Evolutionary conservation across 2,329 filamentous ascomycete genomes (phyloP).

Genomic region (Monosporascus sp.): DNA sequence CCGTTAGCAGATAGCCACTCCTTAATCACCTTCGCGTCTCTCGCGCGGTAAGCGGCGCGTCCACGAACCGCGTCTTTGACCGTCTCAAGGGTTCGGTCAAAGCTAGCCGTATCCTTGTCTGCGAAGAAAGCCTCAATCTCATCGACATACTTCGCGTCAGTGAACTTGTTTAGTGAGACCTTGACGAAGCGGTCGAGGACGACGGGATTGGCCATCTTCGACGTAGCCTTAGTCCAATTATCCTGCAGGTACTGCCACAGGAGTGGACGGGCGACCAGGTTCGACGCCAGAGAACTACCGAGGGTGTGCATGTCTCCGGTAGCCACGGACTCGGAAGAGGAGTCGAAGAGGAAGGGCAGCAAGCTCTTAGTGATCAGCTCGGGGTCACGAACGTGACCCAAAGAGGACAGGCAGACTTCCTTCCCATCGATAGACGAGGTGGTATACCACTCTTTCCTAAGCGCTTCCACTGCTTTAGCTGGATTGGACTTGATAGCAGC

Average conservation of each 20-base stretch:
- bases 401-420: constrained; percentile 72
- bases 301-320: constrained; percentile 85
- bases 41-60: constrained; percentile 73
- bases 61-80: constrained; percentile 81
- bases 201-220: constrained; percentile 76
- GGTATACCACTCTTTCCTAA: constrained; percentile 80
- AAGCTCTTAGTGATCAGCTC: constrained; percentile 63
- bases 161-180: constrained; percentile 72
- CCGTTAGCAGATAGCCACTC: constrained; percentile 68
- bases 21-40: constrained; percentile 67
- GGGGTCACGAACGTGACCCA: constrained; percentile 68
- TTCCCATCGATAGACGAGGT: constrained; percentile 88
- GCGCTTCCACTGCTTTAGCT: constrained; percentile 61
- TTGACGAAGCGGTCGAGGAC: constrained; percentile 86
- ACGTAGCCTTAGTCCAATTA: constrained; percentile 71
- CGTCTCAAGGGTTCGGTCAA: constrained; percentile 80
- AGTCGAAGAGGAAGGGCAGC: constrained; percentile 75
- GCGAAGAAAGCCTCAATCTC: constrained; percentile 85
- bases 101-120: constrained; percentile 78
- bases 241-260: constrained; percentile 84
- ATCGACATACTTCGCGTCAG: constrained; percentile 60
- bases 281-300: constrained; percentile 66
- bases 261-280: constrained; percentile 65
- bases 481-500: constrained; percentile 69
- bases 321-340: constrained; percentile 62